Conservation (phyloP, 352 stramenopile genomes). For the Pilasporangium apinafurcum region DNA sequence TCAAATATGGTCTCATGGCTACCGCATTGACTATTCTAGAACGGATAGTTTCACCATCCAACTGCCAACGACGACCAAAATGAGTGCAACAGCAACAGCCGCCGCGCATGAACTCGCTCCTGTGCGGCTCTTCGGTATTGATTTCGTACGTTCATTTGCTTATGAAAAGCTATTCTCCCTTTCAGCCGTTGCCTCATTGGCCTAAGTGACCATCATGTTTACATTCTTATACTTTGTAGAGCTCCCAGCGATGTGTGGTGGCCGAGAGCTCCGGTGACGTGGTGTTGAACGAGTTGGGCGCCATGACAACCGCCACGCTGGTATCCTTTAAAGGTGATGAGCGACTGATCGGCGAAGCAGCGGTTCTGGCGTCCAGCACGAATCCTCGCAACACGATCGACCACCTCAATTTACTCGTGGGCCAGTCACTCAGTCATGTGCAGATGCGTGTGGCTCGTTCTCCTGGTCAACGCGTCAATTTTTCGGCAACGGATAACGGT, state of each 20-base stretch:
- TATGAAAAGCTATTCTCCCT: too few relatives aligned
- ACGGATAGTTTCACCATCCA: too few relatives aligned
- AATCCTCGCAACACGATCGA: slow-evolving; percentile 82
- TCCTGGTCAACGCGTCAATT: slow-evolving; percentile 42
- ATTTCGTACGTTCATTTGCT: slow-evolving; percentile 49
- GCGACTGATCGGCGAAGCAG: slow-evolving; percentile 76
- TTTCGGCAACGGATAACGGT: slow-evolving; percentile 18
- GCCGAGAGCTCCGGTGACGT: slow-evolving; percentile 67
- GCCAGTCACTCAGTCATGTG: slow-evolving; percentile 41
- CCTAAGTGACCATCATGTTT: slow-evolving; percentile 1
- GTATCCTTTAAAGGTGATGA: slow-evolving; percentile 87
- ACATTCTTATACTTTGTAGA: slow-evolving; percentile 16
- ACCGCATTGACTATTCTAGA: too few relatives aligned
- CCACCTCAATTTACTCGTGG: slow-evolving; percentile 59
- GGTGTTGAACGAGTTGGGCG: slow-evolving; percentile 85
- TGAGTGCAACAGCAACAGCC: background rate
- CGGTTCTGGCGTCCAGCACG: slow-evolving; percentile 77
- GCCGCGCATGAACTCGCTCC: too few relatives aligned
- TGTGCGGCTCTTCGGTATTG: slow-evolving; percentile 79
- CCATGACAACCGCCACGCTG: slow-evolving; percentile 80
- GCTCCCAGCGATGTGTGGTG: slow-evolving; percentile 74
- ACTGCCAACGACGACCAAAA: background rate
- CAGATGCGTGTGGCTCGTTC: slow-evolving; percentile 28
- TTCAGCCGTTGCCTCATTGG: background rate
- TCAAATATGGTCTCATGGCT: too few relatives aligned